Conservation (phyloP, 139 green algal species). For the Haematococcus sp. region DNA sequence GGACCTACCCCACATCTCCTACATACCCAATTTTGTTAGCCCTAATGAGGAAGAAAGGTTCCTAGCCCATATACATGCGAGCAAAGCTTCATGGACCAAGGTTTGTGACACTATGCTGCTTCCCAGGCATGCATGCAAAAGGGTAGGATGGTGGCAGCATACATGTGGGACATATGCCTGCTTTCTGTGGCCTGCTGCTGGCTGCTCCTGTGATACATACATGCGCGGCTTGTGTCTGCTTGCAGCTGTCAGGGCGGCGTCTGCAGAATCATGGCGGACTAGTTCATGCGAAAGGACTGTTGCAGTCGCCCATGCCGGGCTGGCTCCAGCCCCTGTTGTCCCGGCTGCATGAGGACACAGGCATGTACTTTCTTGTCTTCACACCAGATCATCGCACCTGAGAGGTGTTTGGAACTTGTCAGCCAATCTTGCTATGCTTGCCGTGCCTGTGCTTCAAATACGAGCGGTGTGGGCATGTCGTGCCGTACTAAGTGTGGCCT, state of each 20-base stretch:
- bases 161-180: no score
- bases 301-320: conserved; percentile 48
- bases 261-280: conserved; percentile 61
- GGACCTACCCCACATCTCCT: conserved; percentile 5
- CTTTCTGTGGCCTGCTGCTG: no score
- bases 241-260: conserved; percentile 59
- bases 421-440: not conserved
- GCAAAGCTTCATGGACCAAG: conserved; percentile 52
- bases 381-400: no score
- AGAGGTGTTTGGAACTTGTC: no score
- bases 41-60: conserved; percentile 35
- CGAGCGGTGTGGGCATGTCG: no score
- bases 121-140: not conserved
- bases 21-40: conserved; percentile 48
- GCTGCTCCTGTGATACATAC: no score
- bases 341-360: conserved; percentile 27
- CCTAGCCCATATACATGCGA: conserved; percentile 14
- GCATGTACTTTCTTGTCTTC: not conserved
- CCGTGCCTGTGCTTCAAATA: no score
- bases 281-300: conserved; percentile 59
- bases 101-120: conserved; percentile 5
- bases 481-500: no score
- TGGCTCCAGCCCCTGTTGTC: conserved; percentile 47
- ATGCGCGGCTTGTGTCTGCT: no score
- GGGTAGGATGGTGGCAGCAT: not conserved